Conservation (phyloP, 2,329 filamentous ascomycete genomes). For the Lasiodiplodia hormozganensis region DNA sequence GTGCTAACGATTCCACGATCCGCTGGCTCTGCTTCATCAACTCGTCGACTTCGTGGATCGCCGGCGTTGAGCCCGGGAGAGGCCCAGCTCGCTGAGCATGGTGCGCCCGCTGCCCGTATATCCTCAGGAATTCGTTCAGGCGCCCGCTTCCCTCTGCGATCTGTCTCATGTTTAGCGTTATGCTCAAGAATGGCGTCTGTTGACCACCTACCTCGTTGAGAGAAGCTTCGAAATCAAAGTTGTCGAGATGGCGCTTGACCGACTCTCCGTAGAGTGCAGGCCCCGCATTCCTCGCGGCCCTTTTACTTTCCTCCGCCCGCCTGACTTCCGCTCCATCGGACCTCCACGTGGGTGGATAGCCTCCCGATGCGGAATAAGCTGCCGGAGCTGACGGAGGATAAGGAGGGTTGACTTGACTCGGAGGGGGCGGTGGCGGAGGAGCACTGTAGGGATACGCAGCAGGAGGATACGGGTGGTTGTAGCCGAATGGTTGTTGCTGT, state of each 20-base stretch:
- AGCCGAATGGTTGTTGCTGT: constrained; percentile 45
- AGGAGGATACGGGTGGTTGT: constrained; percentile 34
- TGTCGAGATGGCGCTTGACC: constrained; percentile 69
- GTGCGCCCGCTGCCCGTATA: constrained; percentile 58
- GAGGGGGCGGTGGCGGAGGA: constrained; percentile 42
- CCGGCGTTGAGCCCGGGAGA: constrained; percentile 57
- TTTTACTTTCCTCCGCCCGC: constrained; percentile 46
- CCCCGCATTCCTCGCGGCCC: constrained; percentile 40
- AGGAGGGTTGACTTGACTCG: constrained; percentile 40
- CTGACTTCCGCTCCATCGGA: constrained; percentile 42
- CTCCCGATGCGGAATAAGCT: constrained; percentile 49
- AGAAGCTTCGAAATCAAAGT: constrained; percentile 64
- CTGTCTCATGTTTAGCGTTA: constrained; percentile 36
- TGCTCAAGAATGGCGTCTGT: background rate
- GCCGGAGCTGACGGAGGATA: constrained; percentile 50
- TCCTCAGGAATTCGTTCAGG: constrained; percentile 56
- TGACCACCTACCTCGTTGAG: constrained; percentile 52
- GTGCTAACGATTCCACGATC: constrained; percentile 58
- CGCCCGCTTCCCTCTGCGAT: constrained; percentile 54
- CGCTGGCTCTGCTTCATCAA: constrained; percentile 57
- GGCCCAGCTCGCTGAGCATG: constrained; percentile 57
- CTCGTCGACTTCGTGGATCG: constrained; percentile 58
- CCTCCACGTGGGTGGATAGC: constrained; percentile 48
- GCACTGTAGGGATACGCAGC: constrained; percentile 49
- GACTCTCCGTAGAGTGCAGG: constrained; percentile 52